These are phyloP conservation scores for Leptodontidium sp. DNA, from an alignment of 2,329 filamentous ascomycete genomes.

Conservation along the genomic window DNA sequence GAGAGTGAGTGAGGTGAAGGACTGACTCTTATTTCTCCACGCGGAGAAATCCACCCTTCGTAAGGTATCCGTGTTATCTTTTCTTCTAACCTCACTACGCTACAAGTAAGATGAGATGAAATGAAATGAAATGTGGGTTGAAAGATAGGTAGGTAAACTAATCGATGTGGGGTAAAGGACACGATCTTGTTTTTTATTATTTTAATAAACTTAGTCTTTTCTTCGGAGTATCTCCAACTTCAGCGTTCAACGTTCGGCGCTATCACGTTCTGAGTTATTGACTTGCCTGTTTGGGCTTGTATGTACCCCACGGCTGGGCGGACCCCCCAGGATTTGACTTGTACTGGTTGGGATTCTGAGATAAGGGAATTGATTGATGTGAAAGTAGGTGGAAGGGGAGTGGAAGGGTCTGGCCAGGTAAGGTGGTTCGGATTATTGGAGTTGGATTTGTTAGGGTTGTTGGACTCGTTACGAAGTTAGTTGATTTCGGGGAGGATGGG, in stretches of 20 bases:
- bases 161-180: no score
- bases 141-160: not conserved
- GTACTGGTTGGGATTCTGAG: no score
- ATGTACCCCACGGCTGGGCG: constrained; percentile 17
- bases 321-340: not conserved
- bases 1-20: no score
- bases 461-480: not conserved
- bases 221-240: no score
- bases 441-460: not conserved
- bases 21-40: no score
- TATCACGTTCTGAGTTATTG: constrained; percentile 5
- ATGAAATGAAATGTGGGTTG: no score
- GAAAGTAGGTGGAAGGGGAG: not conserved
- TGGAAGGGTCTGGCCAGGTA: not conserved
- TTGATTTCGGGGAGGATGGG: not conserved
- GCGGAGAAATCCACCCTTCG: not conserved
- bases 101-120: not conserved
- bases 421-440: no score
- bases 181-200: no score
- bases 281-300: constrained; percentile 6
- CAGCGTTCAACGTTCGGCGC: not conserved
- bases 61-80: no score
- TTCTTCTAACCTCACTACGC: no score
- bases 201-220: no score
- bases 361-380: no score